Percentiles rank a stretch among this genome's conserved stretches.
These are phyloP conservation scores for Gossypium australe DNA, from an alignment of 345 rosid genomes.

Conservation along the genomic window DNA sequence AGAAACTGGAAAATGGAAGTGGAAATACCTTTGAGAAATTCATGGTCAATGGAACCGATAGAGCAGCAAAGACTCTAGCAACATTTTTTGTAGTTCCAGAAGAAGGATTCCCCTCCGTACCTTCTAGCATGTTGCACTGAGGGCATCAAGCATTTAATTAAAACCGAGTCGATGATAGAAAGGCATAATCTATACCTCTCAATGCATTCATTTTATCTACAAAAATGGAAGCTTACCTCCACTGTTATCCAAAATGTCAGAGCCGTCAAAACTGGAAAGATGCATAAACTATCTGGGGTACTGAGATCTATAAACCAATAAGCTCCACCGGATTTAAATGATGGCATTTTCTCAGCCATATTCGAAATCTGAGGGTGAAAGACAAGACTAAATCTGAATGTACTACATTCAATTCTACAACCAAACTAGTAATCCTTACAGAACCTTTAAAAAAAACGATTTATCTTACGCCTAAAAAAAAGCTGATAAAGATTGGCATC, in stretches of 20 bases:
- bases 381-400: conserved; percentile 2
- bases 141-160: neutral
- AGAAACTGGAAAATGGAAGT: neutral
- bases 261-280: conserved; percentile 63
- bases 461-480: conserved; percentile 76
- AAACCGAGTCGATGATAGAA: neutral
- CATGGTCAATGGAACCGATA: conserved; percentile 69
- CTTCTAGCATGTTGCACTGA: conserved; percentile 80
- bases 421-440: neutral
- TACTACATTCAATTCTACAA: neutral
- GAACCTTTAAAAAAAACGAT: neutral
- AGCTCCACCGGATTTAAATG: conserved; percentile 80
- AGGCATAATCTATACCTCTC: neutral
- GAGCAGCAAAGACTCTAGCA: conserved; percentile 53
- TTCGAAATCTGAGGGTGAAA: conserved; percentile 42
- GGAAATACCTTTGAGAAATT: conserved; percentile 58
- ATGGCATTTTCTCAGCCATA: conserved; percentile 88
- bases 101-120: conserved; percentile 76
- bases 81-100: conserved; percentile 50
- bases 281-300: conserved; percentile 59
- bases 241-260: conserved; percentile 63
- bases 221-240: conserved; percentile 49
- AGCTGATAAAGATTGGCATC: conserved; percentile 71
- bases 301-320: conserved; percentile 78
- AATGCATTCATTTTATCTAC: neutral